These are phyloP conservation scores for Ustilago lituana DNA, from an alignment of 1,284 basidiomycete genomes.

Conservation along the genomic window DNA sequence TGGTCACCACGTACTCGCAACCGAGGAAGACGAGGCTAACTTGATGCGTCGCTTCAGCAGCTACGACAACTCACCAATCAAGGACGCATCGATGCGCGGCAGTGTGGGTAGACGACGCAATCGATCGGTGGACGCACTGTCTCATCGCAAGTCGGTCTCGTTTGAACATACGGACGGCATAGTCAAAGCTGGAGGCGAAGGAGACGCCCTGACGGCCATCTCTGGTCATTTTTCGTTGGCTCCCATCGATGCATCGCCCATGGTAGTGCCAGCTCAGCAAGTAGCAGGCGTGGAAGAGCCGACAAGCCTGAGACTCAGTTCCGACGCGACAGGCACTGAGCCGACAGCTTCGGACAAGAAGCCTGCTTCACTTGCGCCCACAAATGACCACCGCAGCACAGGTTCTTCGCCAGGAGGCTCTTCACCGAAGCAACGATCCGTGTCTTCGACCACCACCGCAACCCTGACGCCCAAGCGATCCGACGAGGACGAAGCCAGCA, in stretches of 20 bases:
- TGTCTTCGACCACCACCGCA: conserved; percentile 24
- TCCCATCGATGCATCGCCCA: conserved; percentile 39
- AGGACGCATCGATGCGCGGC: conserved; percentile 6
- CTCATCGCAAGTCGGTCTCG: conserved; percentile 53
- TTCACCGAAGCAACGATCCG: conserved; percentile 13
- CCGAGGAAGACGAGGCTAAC: conserved; percentile 32
- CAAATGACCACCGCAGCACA: not conserved
- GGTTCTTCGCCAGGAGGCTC: not conserved
- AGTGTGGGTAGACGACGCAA: conserved; percentile 16
- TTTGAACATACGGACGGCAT: conserved; percentile 26
- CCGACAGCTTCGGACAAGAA: too few species aligned
- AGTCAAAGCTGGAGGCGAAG: conserved; percentile 1
- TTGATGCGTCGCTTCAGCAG: conserved; percentile 28
- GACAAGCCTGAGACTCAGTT: conserved; percentile 6
- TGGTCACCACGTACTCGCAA: conserved; percentile 43
- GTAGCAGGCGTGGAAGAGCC: conserved; percentile 16
- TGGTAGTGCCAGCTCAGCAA: conserved; percentile 12
- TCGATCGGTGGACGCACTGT: conserved; percentile 33
- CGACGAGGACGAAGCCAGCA: conserved; percentile 1
- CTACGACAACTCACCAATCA: conserved; percentile 22
- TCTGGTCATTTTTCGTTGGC: conserved; percentile 14
- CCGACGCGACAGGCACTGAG: not conserved
- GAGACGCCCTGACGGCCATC: not conserved
- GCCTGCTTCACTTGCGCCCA: not conserved
- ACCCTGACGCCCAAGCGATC: conserved; percentile 16